Base-by-base conservation (phyloP, 306 rosid species). In the Cicer bijugum region DNA sequence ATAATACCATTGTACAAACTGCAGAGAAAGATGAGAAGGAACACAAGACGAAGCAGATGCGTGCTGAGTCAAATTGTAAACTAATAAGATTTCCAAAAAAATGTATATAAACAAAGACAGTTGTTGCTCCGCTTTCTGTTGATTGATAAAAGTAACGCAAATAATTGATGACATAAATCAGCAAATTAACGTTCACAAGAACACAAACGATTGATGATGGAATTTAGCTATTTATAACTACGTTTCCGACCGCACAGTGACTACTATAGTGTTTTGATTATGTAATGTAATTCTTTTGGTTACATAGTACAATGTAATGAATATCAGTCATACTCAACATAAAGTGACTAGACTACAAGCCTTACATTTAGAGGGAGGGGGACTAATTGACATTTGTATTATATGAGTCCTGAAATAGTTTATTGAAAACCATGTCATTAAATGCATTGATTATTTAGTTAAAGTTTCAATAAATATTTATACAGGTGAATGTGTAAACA, bases 351-450 rank as follows among this genome's bases (percentile, higher is more conserved):
- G 35, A 28, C 35, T 28, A 28, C 35, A 28, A 28, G 35, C 35
- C 35, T 28, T 28, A 28, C 35, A 28, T 28, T 28, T 28, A 28
- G 35, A 28, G 35, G 35, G 35, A 28, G 35, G 4, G 5, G 35
- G 35, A 28, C 39, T 56, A 38, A 71, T 45, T 76, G 58, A 42
- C 71, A 63, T 67, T 64, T n/a, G 38, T 9, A 45, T 23, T 46
- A 4, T 4, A 33, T 9, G 1, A 14, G 37, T 65, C 53, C 33
- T 42, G 51, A 65, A 65, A 65, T 65, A 42, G 52, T 65, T 65
- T 42, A 65, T 46, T 11, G 38, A 17, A n/a, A 65, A 43, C 50
- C 37, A 65, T 43, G 52, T 37, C 52, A 64, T 64, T 43, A 10
- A 64, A 43, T 64, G 70, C 38, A 42, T 65, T 10, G 12, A 42